Evolutionary conservation across 2,329 filamentous ascomycete species (phyloP).

Genomic region (Colletotrichum higginsianum): DNA sequence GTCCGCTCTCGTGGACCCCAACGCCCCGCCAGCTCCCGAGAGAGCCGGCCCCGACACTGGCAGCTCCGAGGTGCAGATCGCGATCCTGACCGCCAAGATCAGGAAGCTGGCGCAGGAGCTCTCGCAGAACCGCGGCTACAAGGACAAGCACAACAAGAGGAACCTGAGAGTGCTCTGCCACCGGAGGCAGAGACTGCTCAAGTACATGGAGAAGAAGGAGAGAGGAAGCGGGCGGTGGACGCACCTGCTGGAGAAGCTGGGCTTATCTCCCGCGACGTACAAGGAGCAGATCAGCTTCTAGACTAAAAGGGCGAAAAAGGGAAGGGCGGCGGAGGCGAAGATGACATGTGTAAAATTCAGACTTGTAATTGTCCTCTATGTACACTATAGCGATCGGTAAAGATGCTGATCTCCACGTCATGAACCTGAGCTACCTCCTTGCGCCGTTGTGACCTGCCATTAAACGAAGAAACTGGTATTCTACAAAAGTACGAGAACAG

Average conservation of each 20-base stretch:
- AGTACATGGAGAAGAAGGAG: slow-evolving; percentile 91
- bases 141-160: slow-evolving; percentile 95
- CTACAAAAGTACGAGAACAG: slow-evolving; percentile 55
- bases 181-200: slow-evolving; percentile 87
- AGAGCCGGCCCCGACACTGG: slow-evolving; percentile 94
- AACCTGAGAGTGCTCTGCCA: slow-evolving; percentile 90
- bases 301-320: slow-evolving; percentile 38
- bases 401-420: slow-evolving; percentile 44
- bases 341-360: slow-evolving; percentile 57
- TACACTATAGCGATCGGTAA: slow-evolving; percentile 60
- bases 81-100: slow-evolving; percentile 95
- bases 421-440: slow-evolving; percentile 43
- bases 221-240: slow-evolving; percentile 92
- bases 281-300: slow-evolving; percentile 88
- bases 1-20: slow-evolving; percentile 59
- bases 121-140: slow-evolving; percentile 76
- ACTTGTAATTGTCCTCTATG: slow-evolving; percentile 61
- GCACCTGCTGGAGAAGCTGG: slow-evolving; percentile 86
- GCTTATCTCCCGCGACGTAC: slow-evolving; percentile 90
- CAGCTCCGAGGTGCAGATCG: slow-evolving; percentile 97
- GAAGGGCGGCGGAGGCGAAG: slow-evolving; percentile 31
- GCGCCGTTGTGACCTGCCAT: slow-evolving; percentile 54
- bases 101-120: slow-evolving; percentile 82
- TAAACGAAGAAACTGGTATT: slow-evolving; percentile 52
- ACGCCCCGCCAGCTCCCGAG: slow-evolving; percentile 56